phyloP scores from a whole-genome alignment of 148 eudicot species.

The Silene uniflora region DNA sequence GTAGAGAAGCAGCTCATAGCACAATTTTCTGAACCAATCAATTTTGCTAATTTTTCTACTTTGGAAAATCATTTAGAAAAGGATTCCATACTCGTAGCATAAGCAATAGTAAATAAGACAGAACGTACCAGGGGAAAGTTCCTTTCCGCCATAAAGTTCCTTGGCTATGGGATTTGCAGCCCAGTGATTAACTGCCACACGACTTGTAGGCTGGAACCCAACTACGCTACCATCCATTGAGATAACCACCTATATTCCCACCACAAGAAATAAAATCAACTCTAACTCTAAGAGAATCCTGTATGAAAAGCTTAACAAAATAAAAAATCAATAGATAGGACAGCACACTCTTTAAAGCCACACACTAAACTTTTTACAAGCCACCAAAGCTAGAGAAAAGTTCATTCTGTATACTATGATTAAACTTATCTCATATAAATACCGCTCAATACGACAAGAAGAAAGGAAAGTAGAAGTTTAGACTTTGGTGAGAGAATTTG shows the following conservation, averaged over 20 bases:
- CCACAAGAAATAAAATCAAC: neutral
- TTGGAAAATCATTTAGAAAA: neutral
- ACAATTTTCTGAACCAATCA: neutral
- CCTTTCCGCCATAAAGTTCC: conserved; percentile 65
- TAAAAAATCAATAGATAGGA: neutral
- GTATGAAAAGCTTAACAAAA: neutral
- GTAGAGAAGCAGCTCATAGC: neutral
- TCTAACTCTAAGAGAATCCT: neutral
- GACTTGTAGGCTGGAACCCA: conserved; percentile 86
- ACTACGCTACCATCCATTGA: conserved; percentile 57
- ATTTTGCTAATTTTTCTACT: neutral
- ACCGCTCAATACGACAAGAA: neutral
- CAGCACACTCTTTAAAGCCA: neutral
- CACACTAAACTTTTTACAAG: neutral
- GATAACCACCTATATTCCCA: conserved; percentile 55
- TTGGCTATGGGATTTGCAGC: conserved; percentile 71
- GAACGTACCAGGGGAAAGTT: conserved; percentile 37
- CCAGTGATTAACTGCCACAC: conserved; percentile 74
- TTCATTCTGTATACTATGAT: neutral
- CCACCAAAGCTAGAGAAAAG: conserved; percentile 4
- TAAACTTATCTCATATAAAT: neutral
- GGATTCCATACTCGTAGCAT: neutral
- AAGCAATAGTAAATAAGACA: neutral
- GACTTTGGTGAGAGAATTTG: neutral
- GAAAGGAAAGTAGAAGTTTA: neutral